Conservation (phyloP, 2,329 filamentous ascomycete genomes). For the Balansia obtecta region DNA sequence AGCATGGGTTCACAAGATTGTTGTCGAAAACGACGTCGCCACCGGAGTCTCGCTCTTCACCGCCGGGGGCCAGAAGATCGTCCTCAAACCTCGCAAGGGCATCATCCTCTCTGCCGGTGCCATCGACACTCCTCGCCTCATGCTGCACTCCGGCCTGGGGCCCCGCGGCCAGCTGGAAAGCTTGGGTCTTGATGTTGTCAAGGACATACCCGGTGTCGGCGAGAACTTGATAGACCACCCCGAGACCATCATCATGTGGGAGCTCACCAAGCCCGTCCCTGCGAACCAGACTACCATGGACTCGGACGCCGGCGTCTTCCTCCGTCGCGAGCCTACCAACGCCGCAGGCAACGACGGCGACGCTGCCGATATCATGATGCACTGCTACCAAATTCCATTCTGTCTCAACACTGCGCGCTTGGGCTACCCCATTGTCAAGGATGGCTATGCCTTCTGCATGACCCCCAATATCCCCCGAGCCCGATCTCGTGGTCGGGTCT, state of each 20-base stretch:
- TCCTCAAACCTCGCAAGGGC: constrained; percentile 57
- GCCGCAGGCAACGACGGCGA: constrained; percentile 57
- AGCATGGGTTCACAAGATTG: constrained; percentile 74
- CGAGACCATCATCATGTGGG: constrained; percentile 54
- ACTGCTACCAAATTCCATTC: constrained; percentile 93
- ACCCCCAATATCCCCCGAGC: constrained; percentile 82
- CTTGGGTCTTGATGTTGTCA: constrained; percentile 43
- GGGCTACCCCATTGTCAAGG: constrained; percentile 49
- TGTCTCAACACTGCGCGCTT: constrained; percentile 73
- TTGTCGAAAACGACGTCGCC: constrained; percentile 56
- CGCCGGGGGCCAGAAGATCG: constrained; percentile 37
- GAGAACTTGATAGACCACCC: constrained; percentile 50
- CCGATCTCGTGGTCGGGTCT: constrained; percentile 64
- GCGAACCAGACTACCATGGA: constrained; percentile 80
- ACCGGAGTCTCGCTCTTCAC: constrained; percentile 59
- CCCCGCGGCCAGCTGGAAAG: constrained; percentile 38
- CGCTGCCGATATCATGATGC: constrained; percentile 85
- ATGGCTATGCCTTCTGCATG: constrained; percentile 84
- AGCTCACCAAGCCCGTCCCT: constrained; percentile 66
- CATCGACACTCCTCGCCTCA: constrained; percentile 63
- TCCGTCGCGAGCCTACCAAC: constrained; percentile 63
- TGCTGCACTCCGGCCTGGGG: constrained; percentile 46
- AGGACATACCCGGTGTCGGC: constrained; percentile 46
- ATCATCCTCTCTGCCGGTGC: constrained; percentile 72
- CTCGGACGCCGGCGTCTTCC: constrained; percentile 79